Conservation (phyloP, 1,284 basidiomycete species). For the Phlebopus sp. region DNA sequence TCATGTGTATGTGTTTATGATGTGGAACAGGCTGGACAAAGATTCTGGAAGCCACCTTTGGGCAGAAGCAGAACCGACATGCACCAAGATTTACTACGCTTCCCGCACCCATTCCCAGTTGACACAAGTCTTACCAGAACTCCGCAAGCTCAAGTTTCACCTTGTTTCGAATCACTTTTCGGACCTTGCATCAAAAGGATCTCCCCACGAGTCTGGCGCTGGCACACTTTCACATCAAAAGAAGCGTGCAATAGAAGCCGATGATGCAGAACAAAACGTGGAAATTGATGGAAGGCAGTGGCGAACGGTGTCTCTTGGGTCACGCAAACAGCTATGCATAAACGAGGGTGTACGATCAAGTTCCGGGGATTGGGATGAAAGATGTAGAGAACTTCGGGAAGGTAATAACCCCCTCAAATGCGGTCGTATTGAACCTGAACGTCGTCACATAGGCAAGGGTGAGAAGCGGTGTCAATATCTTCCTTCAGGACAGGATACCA, state of each 20-base stretch:
- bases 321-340: constrained; percentile 93
- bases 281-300: constrained; percentile 32
- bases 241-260: constrained; percentile 21
- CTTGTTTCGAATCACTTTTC: constrained; percentile 10
- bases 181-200: constrained; percentile 1
- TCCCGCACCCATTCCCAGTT: constrained; percentile 96
- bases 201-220: constrained; percentile 12
- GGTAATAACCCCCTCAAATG: constrained; percentile 43
- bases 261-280: constrained; percentile 30
- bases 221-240: constrained; percentile 5
- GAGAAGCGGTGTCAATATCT: constrained; percentile 77
- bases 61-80: constrained; percentile 48
- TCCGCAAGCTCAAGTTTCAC: constrained; percentile 64
- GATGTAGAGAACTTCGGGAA: constrained; percentile 83
- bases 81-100: constrained; percentile 87
- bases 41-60: constrained; percentile 7
- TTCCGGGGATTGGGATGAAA: constrained; percentile 85
- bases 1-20: neutral
- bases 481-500: constrained; percentile 68
- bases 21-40: constrained; percentile 16
- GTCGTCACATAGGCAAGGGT: constrained; percentile 45
- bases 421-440: constrained; percentile 1
- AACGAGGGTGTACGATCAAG: constrained; percentile 73
- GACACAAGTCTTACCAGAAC: constrained; percentile 85
- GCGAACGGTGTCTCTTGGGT: constrained; percentile 80